Percentiles rank a stretch among this genome's conserved stretches.
Evolutionary conservation across 2,329 filamentous ascomycete genomes (phyloP).

Genomic region (Cryphonectria nitschkei): DNA sequence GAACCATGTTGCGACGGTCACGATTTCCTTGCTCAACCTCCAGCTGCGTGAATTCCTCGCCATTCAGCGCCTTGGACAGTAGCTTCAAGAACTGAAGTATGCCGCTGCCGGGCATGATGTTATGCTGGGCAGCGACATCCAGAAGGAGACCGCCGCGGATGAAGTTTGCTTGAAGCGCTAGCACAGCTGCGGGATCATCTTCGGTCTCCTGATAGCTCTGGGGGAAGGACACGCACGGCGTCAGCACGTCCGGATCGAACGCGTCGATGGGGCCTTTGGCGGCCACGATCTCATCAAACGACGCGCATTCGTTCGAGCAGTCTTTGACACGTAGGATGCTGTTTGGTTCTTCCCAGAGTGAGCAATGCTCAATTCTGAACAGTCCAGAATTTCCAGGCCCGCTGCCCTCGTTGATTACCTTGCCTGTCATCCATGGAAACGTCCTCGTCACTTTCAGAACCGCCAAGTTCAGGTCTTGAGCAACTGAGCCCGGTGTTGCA

Average conservation of each 20-base stretch:
- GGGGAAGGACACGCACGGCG: constrained; percentile 36
- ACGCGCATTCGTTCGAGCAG: constrained; percentile 27
- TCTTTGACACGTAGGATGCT: constrained; percentile 32
- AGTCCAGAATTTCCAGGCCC: constrained; percentile 19
- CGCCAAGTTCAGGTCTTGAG: not conserved
- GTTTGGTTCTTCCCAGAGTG: constrained; percentile 24
- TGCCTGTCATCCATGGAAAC: constrained; percentile 36
- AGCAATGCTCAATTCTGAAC: constrained; percentile 31
- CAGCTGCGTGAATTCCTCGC: constrained; percentile 28
- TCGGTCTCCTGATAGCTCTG: constrained; percentile 32
- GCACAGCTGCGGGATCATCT: constrained; percentile 28
- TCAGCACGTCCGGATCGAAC: constrained; percentile 38
- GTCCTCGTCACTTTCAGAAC: constrained; percentile 4
- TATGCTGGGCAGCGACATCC: constrained; percentile 37
- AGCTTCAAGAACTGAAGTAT: constrained; percentile 34
- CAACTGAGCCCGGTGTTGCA: not conserved
- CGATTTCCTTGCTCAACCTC: constrained; percentile 31
- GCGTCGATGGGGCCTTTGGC: constrained; percentile 36
- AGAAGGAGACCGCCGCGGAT: constrained; percentile 37
- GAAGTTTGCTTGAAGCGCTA: constrained; percentile 35
- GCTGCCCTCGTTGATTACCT: constrained; percentile 29
- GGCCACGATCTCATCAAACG: constrained; percentile 30
- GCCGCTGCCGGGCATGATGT: constrained; percentile 37
- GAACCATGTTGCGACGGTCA: constrained; percentile 33
- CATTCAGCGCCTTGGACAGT: constrained; percentile 27